Conservation (phyloP, 129 eudicot genomes). For the Mikania micrantha region DNA sequence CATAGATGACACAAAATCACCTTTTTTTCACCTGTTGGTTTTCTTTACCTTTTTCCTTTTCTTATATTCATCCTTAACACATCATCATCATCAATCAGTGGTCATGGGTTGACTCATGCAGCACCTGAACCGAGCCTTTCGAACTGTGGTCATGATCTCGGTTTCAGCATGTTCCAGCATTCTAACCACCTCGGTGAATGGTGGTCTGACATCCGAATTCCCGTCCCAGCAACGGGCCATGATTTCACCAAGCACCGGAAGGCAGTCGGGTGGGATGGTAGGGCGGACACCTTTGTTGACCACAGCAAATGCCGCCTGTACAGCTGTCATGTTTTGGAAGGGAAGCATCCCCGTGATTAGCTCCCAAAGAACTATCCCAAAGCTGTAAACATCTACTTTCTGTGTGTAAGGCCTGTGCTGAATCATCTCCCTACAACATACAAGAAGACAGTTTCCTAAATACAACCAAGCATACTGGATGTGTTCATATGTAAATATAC, state of each 20-base stretch:
- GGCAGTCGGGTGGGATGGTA: conserved; percentile 75
- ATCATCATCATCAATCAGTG: conserved; percentile 45
- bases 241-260: conserved; percentile 75
- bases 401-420: conserved; percentile 99
- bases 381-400: conserved; percentile 93
- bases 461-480: background rate
- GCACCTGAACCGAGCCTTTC: conserved; percentile 99
- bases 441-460: background rate
- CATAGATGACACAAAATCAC: conserved; percentile 43
- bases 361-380: conserved; percentile 97
- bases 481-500: background rate
- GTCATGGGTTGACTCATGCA: conserved; percentile 97
- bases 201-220: conserved; percentile 81
- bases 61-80: conserved; percentile 24
- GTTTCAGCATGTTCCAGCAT: conserved; percentile 93
- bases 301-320: conserved; percentile 98
- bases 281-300: conserved; percentile 96
- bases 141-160: conserved; percentile 79
- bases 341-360: conserved; percentile 96
- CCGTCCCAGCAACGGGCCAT: conserved; percentile 98
- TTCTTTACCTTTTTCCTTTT: conserved; percentile 32
- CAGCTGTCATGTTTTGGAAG: conserved; percentile 97
- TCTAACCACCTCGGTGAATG: conserved; percentile 70
- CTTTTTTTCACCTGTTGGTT: conserved; percentile 26
- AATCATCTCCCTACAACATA: conserved; percentile 81